Evolutionary conservation across 1,139 yeast species (phyloP).

Genomic region (Taiozyma sp.): DNA sequence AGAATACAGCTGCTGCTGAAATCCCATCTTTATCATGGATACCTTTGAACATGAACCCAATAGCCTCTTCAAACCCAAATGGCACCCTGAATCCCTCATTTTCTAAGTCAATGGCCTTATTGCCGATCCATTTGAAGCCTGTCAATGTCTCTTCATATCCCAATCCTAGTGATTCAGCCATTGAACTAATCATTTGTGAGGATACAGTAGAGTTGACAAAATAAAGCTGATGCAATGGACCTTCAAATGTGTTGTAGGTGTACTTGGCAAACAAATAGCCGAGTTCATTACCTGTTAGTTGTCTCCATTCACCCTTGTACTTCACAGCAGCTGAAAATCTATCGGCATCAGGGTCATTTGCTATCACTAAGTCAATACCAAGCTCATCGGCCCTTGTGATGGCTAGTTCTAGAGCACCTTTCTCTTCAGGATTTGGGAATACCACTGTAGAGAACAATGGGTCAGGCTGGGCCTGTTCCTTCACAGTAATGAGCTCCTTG

Average conservation of each 20-base stretch:
- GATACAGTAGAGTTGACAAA: conserved; percentile 89
- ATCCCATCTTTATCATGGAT: conserved; percentile 94
- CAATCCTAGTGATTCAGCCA: conserved; percentile 64
- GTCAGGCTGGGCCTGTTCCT: conserved; percentile 69
- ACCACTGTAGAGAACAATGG: conserved; percentile 81
- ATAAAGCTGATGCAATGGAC: conserved; percentile 40
- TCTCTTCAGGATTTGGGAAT: conserved; percentile 96
- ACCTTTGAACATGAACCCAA: conserved; percentile 87
- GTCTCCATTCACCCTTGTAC: conserved; percentile 53
- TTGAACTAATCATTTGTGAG: conserved; percentile 68
- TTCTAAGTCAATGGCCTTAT: conserved; percentile 73
- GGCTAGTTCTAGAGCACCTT: conserved; percentile 81
- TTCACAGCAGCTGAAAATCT: conserved; percentile 73
- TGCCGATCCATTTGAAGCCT: conserved; percentile 98
- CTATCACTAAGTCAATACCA: conserved; percentile 56
- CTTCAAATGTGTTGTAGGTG: conserved; percentile 29
- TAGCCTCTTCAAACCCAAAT: conserved; percentile 93
- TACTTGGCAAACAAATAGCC: conserved; percentile 81
- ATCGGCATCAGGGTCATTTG: conserved; percentile 97
- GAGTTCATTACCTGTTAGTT: conserved; percentile 86
- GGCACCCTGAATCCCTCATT: conserved; percentile 65
- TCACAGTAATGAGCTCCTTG: conserved; percentile 33
- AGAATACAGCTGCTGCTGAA: conserved; percentile 73
- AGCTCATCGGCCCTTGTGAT: conserved; percentile 36
- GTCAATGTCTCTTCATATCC: conserved; percentile 79